Conservation (phyloP, 495 filamentous ascomycete species). For the Beverwykella pulmonaria region DNA sequence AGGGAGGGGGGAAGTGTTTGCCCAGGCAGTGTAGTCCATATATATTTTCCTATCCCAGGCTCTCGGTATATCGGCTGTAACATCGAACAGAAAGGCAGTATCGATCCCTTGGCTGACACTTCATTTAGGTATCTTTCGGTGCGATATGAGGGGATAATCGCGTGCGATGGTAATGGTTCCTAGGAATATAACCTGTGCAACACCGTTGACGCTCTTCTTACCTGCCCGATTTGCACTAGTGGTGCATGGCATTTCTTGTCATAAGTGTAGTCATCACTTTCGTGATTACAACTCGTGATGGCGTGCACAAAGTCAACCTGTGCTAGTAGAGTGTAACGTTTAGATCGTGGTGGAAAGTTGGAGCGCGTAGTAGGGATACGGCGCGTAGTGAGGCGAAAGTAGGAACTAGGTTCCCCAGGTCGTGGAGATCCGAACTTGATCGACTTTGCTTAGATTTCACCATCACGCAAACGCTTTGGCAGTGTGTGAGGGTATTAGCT, state of each 20-base stretch:
- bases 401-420: too few species aligned
- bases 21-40: not conserved
- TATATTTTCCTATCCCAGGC: not conserved
- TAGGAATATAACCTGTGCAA: not conserved
- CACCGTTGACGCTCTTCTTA: not conserved
- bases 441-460: too few species aligned
- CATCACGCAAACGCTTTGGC: not conserved
- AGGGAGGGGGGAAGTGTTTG: not conserved
- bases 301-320: not conserved
- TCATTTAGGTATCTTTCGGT: not conserved
- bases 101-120: not conserved
- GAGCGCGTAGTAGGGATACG: too few species aligned
- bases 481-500: not conserved
- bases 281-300: not conserved
- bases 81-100: not conserved
- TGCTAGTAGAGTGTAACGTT: too few species aligned
- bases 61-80: not conserved
- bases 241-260: slow-evolving; percentile 2
- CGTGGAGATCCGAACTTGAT: too few species aligned
- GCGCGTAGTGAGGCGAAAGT: too few species aligned
- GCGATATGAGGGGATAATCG: not conserved
- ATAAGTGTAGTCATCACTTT: not conserved
- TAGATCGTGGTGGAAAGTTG: not conserved
- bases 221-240: not conserved
- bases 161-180: not conserved